Conservation (phyloP, 345 rosid species). For the Clausena lansium region DNA sequence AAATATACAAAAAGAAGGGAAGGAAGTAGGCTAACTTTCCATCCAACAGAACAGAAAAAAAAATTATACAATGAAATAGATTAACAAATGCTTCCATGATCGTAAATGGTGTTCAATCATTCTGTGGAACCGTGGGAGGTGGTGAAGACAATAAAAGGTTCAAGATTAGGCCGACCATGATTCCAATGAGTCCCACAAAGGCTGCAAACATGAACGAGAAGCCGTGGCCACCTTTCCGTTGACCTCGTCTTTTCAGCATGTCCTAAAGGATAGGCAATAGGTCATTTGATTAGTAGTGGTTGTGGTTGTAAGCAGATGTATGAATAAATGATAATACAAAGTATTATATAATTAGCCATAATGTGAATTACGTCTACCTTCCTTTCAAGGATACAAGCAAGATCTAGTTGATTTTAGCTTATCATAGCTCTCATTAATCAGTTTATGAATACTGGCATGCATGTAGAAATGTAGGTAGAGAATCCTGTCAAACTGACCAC, state of each 20-base stretch:
- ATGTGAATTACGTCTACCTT: background rate
- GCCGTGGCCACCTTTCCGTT: slow-evolving; percentile 46
- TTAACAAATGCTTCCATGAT: slow-evolving; percentile 4
- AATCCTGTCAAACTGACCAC: background rate
- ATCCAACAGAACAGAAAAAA: slow-evolving; percentile 17
- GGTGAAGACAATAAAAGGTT: slow-evolving; percentile 59
- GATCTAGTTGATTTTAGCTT: background rate
- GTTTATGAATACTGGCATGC: background rate
- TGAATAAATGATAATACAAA: background rate
- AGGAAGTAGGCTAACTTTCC: slow-evolving; percentile 21
- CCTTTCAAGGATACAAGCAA: background rate
- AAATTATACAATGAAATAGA: slow-evolving; percentile 29
- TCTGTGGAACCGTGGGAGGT: slow-evolving; percentile 20
- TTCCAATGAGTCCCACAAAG: slow-evolving; percentile 75
- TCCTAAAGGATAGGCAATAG: slow-evolving; percentile 42
- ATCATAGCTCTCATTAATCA: background rate
- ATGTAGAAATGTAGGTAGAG: background rate
- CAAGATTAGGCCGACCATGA: slow-evolving; percentile 73
- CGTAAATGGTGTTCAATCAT: slow-evolving; percentile 14
- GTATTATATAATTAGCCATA: background rate
- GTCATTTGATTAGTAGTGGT: background rate
- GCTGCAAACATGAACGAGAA: slow-evolving; percentile 73
- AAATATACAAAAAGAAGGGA: slow-evolving; percentile 30
- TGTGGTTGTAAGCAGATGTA: background rate
- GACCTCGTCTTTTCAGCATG: slow-evolving; percentile 62